Evolutionary conservation across 345 rosid genomes (phyloP).

Genomic region (Salix brachista): DNA sequence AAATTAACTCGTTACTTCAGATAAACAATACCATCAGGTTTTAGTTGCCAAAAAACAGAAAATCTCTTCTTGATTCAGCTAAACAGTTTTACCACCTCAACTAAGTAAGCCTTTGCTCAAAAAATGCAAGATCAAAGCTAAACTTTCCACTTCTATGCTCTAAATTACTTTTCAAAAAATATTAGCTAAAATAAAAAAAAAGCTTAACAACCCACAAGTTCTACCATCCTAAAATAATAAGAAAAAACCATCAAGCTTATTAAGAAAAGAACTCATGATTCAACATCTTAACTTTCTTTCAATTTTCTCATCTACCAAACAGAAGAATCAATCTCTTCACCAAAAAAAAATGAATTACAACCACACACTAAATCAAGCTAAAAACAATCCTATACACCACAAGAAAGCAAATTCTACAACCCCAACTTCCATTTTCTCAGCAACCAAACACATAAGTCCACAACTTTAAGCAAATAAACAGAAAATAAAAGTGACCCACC

Average conservation of each 20-base stretch:
- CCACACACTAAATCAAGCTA: background rate
- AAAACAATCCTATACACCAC: background rate
- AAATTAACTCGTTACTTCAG: background rate
- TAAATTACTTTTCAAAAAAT: background rate
- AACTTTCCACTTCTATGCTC: background rate
- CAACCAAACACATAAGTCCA: constrained; percentile 10
- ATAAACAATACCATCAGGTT: background rate
- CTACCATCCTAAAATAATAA: background rate
- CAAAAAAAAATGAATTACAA: background rate
- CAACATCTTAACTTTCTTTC: background rate
- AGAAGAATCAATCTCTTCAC: background rate
- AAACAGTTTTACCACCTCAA: background rate
- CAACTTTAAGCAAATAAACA: background rate
- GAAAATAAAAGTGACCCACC: constrained; percentile 28
- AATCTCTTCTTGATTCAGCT: background rate
- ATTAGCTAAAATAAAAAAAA: background rate
- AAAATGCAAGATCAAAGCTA: background rate
- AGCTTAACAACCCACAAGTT: background rate
- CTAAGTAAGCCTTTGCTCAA: background rate
- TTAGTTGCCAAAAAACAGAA: background rate
- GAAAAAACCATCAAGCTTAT: background rate
- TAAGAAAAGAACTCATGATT: background rate
- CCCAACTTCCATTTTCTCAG: constrained; percentile 3
- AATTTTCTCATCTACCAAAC: constrained; percentile 18
- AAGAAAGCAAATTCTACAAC: background rate